Conservation (phyloP, 768 basidiomycete species). For the Mycena latifolia region DNA sequence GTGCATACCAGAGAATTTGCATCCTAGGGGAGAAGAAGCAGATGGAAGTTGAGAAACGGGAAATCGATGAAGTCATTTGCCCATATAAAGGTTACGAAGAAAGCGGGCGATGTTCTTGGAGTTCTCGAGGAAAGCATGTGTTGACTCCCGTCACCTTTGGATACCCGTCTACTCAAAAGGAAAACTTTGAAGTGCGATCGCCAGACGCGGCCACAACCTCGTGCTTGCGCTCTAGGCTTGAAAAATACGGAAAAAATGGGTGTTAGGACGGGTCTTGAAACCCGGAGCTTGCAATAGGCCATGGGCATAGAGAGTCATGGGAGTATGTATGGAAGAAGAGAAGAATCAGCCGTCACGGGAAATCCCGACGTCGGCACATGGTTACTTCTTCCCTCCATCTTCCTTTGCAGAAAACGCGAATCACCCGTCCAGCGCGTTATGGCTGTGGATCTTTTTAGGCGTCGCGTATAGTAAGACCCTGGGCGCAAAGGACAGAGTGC, state of each 20-base stretch:
- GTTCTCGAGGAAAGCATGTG: conserved; percentile 10
- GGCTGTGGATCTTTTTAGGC: conserved; percentile 15
- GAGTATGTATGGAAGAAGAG: neutral
- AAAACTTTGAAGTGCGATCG: conserved; percentile 3
- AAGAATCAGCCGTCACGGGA: too few species aligned
- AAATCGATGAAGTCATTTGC: neutral
- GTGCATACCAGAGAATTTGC: too few species aligned
- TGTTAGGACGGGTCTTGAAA: too few species aligned
- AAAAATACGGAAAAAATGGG: too few species aligned
- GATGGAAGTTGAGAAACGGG: too few species aligned
- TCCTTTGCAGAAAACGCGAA: conserved; percentile 18
- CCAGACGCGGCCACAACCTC: too few species aligned
- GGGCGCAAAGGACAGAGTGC: neutral
- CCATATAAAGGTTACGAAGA: conserved; percentile 17
- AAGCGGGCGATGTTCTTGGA: neutral
- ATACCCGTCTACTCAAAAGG: conserved; percentile 11
- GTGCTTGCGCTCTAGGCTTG: too few species aligned
- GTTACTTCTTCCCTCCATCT: conserved; percentile 3
- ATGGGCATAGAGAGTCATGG: too few species aligned
- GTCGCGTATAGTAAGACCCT: neutral
- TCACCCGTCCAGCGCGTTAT: neutral
- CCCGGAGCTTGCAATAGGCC: too few species aligned
- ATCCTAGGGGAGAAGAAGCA: too few species aligned
- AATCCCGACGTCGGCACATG: too few species aligned
- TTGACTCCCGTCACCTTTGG: conserved; percentile 3